Evolutionary conservation across 2,329 filamentous ascomycete species (phyloP).

Genomic region (Penicillium sp.): DNA sequence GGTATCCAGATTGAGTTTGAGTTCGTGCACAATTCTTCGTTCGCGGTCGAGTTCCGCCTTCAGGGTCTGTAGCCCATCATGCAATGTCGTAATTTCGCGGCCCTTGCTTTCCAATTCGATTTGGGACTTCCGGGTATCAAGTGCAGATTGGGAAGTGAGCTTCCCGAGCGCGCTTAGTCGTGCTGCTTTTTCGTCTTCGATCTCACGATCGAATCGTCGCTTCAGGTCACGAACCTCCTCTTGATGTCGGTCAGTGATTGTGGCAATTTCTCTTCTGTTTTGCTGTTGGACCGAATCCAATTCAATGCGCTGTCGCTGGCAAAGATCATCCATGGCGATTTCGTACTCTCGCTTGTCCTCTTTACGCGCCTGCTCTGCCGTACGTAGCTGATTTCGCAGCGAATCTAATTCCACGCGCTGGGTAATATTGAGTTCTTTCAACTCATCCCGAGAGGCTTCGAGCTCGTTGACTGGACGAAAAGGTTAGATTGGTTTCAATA

Average conservation of each 20-base stretch:
- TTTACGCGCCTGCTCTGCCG: slow-evolving; percentile 52
- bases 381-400: slow-evolving; percentile 53
- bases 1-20: slow-evolving; percentile 61
- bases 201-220: slow-evolving; percentile 62
- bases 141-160: slow-evolving; percentile 33
- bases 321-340: slow-evolving; percentile 53
- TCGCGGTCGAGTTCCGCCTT: slow-evolving; percentile 60
- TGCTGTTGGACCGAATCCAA: slow-evolving; percentile 45
- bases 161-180: slow-evolving; percentile 43
- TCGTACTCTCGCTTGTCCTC: slow-evolving; percentile 54
- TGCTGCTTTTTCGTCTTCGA: slow-evolving; percentile 60
- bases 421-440: slow-evolving; percentile 53
- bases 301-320: slow-evolving; percentile 53
- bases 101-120: slow-evolving; percentile 55
- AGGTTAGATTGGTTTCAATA: not conserved
- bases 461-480: slow-evolving; percentile 55
- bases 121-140: slow-evolving; percentile 43
- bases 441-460: slow-evolving; percentile 52
- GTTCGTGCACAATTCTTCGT: slow-evolving; percentile 57
- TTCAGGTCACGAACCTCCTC: slow-evolving; percentile 67
- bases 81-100: slow-evolving; percentile 51
- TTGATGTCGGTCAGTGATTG: slow-evolving; percentile 61
- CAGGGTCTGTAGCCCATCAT: slow-evolving; percentile 40
- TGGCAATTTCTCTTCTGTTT: slow-evolving; percentile 55
- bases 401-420: slow-evolving; percentile 69